phyloP scores from a whole-genome alignment of 169 alveolate genomes.

The Plasmodium ovale region DNA sequence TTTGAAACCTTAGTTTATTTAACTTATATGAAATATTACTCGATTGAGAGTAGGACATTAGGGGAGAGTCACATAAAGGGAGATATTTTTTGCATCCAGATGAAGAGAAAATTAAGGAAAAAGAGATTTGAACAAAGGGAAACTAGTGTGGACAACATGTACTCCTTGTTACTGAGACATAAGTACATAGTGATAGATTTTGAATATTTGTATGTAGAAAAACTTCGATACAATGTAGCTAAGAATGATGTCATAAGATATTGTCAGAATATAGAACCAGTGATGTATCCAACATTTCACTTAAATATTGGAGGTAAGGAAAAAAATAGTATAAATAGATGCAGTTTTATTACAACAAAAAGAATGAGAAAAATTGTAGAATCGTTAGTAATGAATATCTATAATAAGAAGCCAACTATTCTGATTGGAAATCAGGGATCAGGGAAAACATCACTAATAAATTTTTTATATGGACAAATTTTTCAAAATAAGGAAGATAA shows the following conservation, averaged over 20 bases:
- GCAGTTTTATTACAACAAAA: conserved; percentile 31
- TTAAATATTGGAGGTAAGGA: conserved; percentile 6
- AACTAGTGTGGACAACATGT: too few species aligned
- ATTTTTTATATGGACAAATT: conserved; percentile 43
- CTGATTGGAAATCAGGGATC: conserved; percentile 72
- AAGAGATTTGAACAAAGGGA: neutral
- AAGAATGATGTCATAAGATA: conserved; percentile 14
- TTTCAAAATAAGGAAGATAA: conserved; percentile 18
- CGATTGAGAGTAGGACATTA: neutral
- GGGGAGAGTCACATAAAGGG: neutral
- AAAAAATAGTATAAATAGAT: neutral
- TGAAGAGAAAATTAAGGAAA: neutral
- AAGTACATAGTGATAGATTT: conserved; percentile 1
- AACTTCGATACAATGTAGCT: conserved; percentile 7
- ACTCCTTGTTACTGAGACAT: conserved; percentile 5
- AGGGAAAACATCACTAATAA: conserved; percentile 73
- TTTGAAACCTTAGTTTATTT: conserved; percentile 35
- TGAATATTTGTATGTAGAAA: conserved; percentile 41
- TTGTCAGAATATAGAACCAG: conserved; percentile 14
- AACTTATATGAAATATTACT: conserved; percentile 48
- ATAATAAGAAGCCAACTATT: conserved; percentile 55
- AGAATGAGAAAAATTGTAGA: conserved; percentile 30
- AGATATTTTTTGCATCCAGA: neutral
- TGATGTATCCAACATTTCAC: conserved; percentile 35
- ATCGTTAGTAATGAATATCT: conserved; percentile 26